phyloP scores from a whole-genome alignment of 2,329 filamentous ascomycete species.

The Colletotrichum magnum region DNA sequence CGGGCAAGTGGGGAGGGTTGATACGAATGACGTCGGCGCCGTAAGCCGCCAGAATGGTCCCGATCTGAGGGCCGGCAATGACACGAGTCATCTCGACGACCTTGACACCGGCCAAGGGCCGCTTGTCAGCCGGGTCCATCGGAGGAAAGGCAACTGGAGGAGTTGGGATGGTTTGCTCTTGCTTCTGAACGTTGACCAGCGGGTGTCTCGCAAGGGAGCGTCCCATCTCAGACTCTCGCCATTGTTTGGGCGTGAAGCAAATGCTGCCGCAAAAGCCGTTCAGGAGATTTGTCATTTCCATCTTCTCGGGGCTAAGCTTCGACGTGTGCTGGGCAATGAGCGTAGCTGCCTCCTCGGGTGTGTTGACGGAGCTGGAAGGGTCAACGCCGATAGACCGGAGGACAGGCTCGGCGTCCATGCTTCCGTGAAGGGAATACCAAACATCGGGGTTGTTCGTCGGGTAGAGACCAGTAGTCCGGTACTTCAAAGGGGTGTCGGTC shows the following conservation, averaged over 20 bases:
- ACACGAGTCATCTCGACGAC: conserved; percentile 65
- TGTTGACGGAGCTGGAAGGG: conserved; percentile 12
- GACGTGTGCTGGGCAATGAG: conserved; percentile 25
- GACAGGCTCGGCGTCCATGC: conserved; percentile 58
- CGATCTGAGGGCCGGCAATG: conserved; percentile 63
- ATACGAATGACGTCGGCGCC: conserved; percentile 63
- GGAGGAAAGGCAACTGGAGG: conserved; percentile 51
- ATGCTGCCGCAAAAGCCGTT: conserved; percentile 35
- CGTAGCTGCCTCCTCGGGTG: conserved; percentile 25
- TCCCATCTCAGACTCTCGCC: conserved; percentile 35
- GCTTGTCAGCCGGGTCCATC: conserved; percentile 46
- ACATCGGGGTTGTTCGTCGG: conserved; percentile 59
- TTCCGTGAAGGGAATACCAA: conserved; percentile 67
- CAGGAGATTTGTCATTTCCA: conserved; percentile 32
- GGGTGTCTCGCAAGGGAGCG: conserved; percentile 26
- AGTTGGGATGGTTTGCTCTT: conserved; percentile 52
- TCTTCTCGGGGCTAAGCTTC: conserved; percentile 32
- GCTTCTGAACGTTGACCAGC: conserved; percentile 55
- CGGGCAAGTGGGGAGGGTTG: conserved; percentile 57
- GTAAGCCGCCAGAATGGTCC: conserved; percentile 57
- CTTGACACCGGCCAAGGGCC: conserved; percentile 61
- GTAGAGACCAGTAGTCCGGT: conserved; percentile 61
- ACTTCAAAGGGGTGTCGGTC: conserved; percentile 49
- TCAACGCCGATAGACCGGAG: conserved; percentile 62
- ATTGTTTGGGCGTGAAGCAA: conserved; percentile 31